Evolutionary conservation across 306 rosid species (phyloP), one percentile per base, ranked within the genome.

Genomic region (Prunus salicina): DNA sequence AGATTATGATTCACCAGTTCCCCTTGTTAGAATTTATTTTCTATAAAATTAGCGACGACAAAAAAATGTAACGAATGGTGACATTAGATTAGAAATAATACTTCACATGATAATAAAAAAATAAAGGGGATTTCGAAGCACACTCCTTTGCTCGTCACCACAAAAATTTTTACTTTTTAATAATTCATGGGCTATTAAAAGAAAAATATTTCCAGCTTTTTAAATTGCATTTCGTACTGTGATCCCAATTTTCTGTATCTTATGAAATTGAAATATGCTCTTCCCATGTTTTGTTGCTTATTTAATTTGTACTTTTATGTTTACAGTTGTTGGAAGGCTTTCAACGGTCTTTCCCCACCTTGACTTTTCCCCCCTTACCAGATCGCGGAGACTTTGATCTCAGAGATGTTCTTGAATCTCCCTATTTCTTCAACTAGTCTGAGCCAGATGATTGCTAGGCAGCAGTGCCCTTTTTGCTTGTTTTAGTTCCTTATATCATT

Each of bases 311-410:
- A 8, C 46, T 56, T 76, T 38, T 8, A 28, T 32, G 14, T 70
- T 27, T 66, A 46, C 91, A 94, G 98, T 81, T 94, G 77, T 76
- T 87, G 89, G 93, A 90, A 78, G 32, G 84, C 82, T 94, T 94
- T 65, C 71, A 91, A 75, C 71, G 76, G 87, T 83, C 89, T 63
- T 94, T 94, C 57, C 98, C 98, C 41, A 27, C 28, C 8, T 58
- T 88, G 74, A 80, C 61, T 2, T 94, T 94, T 61, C 97, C 98
- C 60, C 88, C 89, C 46, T 77, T 94, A 63, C 98, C 97, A 2
- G 93, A 71, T 53, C 90, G 97, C 53, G 98, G 98, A 70, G 96
- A 91, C 81, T 95, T 92, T 1, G 89, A 92, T 84, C 92, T 91
- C 51, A 89, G 72, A 79, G 89, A 90, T 66, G 97, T 91, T 80